Base-by-base conservation (phyloP, 192 early-diverging fungal species). In the Rhizoclosmatium sp. region DNA sequence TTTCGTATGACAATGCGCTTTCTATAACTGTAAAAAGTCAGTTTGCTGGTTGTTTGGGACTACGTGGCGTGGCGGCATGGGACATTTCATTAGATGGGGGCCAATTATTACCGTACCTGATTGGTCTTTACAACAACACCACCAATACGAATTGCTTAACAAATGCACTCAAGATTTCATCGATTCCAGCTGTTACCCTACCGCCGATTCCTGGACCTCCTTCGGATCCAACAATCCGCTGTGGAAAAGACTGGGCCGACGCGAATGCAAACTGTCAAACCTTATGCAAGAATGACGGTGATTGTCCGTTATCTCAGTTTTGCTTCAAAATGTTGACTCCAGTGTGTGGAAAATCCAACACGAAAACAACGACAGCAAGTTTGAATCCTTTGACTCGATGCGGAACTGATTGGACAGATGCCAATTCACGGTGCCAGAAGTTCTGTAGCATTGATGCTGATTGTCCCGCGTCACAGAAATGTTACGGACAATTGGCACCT, bases 1-100 rank as follows among this genome's bases (percentile, higher is more conserved):
- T 95, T 59, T 92, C 92, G 0, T 95, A 94, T 78, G 92, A 93
- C 76, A 91, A 93, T 64, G 85, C 86, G 48, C 62, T 83, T 16
- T 91, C 91, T 9, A 68, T 94, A 54, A 80, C 67, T 48, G 66
- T 82, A 47, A 93, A 93, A 81, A 85, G 87, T 0, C 75, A 87
- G 62, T 92, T 89, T 82, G 90, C 90, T 12, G 77, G 74, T 19
- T 78, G 81, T 10, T 82, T 89, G 59, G 85, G 85, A 9, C 78
- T 94, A 5, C 44, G 9, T 23, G 66, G 66, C 39, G 45, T 68
- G 10, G 21, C 40, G 7, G 7, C 9, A 4, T 68, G 66, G 66
- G 66, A 68, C 9, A 16, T 68, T 10, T 68, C 66, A 12, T 41
- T 44, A 21, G 66, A 68, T 41, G 66, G 66, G 0, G 56, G 56